These are phyloP conservation scores for Trametes sanguinea DNA, from an alignment of 768 basidiomycete genomes.

Conservation along the genomic window DNA sequence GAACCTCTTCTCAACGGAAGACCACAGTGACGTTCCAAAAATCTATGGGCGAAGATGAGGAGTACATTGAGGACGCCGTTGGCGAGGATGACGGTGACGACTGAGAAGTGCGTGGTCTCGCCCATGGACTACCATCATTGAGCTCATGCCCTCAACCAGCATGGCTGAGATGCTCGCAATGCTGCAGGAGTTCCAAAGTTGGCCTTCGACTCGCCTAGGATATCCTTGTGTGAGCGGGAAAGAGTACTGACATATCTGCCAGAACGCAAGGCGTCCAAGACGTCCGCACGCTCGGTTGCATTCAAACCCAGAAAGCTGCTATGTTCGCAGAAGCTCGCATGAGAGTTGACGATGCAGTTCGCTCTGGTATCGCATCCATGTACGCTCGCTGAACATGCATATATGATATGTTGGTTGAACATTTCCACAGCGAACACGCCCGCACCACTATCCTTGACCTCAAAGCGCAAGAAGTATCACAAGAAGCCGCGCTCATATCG, in stretches of 20 bases:
- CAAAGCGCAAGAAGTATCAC: conserved; percentile 25
- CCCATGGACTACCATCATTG: background rate
- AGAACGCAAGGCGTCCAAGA: conserved; percentile 32
- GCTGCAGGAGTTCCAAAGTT: conserved; percentile 32
- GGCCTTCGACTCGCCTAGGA: background rate
- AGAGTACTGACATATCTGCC: background rate
- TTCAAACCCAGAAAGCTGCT: conserved; percentile 30
- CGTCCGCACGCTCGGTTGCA: conserved; percentile 21
- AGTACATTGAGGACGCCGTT: conserved; percentile 5
- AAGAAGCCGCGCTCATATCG: conserved; percentile 22
- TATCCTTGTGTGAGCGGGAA: too few relatives aligned
- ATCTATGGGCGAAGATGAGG: background rate
- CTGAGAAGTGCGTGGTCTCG: background rate
- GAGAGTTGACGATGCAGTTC: conserved; percentile 21
- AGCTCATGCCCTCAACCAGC: background rate
- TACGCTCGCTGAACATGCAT: conserved; percentile 2
- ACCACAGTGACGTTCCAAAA: background rate
- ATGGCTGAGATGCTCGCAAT: conserved; percentile 32
- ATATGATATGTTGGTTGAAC: background rate
- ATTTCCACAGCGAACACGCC: conserved; percentile 31
- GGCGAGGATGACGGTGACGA: conserved; percentile 23
- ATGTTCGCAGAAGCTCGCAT: conserved; percentile 27
- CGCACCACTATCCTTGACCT: conserved; percentile 25
- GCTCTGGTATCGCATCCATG: conserved; percentile 28
- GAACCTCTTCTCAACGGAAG: background rate